Evolutionary conservation across 495 filamentous ascomycete genomes (phyloP).

Genomic region (Podospora fimiseda): DNA sequence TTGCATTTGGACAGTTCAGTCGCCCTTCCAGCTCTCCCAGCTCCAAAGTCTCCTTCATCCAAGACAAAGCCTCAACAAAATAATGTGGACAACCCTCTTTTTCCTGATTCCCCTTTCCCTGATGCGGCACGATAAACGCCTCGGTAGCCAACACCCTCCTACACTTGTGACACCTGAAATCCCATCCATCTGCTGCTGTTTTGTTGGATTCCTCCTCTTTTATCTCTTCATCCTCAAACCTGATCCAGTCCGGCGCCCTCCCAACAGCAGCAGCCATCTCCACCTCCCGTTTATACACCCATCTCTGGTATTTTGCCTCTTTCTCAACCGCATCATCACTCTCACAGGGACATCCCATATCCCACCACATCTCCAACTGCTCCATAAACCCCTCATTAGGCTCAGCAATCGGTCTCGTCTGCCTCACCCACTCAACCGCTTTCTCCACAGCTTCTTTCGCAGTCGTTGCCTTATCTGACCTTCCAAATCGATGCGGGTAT

Average conservation of each 20-base stretch:
- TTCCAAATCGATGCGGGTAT: conserved; percentile 38
- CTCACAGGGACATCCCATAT: conserved; percentile 69
- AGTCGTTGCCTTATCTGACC: conserved; percentile 22
- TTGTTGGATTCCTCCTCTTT: conserved; percentile 11
- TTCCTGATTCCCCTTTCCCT: conserved; percentile 16
- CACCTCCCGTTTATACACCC: conserved; percentile 76
- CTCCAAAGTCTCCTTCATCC: conserved; percentile 82
- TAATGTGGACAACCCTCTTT: conserved; percentile 63
- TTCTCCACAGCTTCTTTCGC: conserved; percentile 23
- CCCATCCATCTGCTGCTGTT: conserved; percentile 19
- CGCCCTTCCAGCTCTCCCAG: conserved; percentile 73
- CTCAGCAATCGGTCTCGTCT: conserved; percentile 65
- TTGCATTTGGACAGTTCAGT: conserved; percentile 69
- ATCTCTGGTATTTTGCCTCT: conserved; percentile 74
- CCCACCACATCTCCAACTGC: conserved; percentile 79
- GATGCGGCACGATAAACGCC: conserved; percentile 38
- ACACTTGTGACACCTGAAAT: conserved; percentile 62
- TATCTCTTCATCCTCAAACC: conserved; percentile 72
- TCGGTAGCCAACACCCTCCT: conserved; percentile 43
- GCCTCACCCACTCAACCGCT: conserved; percentile 49
- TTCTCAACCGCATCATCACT: conserved; percentile 45
- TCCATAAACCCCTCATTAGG: conserved; percentile 86
- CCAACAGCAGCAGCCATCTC: conserved; percentile 64
- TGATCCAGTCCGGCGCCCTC: conserved; percentile 58
- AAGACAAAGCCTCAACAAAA: conserved; percentile 83